Evolutionary conservation across 1,284 basidiomycete species (phyloP).

Genomic region (Pisolithus thermaeus): DNA sequence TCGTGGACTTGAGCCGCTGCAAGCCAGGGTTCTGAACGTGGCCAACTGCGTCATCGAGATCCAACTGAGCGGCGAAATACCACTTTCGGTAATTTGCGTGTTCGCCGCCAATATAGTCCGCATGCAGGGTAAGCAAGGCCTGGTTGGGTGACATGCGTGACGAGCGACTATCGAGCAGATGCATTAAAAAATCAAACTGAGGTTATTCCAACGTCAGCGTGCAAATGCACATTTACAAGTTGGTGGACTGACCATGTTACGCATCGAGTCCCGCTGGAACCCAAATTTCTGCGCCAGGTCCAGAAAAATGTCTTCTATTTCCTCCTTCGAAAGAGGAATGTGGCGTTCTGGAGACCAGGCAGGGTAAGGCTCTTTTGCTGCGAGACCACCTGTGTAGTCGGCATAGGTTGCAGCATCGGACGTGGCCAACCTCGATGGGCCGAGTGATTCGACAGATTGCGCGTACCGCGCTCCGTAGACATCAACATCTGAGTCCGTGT

Average conservation of each 20-base stretch:
- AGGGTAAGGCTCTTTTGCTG: slow-evolving; percentile 76
- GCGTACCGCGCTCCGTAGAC: slow-evolving; percentile 62
- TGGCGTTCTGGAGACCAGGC: slow-evolving; percentile 91
- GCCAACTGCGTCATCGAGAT: slow-evolving; percentile 97
- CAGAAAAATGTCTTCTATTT: slow-evolving; percentile 98
- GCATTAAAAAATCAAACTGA: slow-evolving; percentile 97
- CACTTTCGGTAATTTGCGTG: slow-evolving; percentile 97
- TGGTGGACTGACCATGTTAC: slow-evolving; percentile 68
- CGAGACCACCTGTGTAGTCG: slow-evolving; percentile 46
- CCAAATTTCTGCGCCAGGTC: slow-evolving; percentile 99
- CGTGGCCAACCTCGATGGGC: slow-evolving; percentile 49
- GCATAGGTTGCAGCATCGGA: slow-evolving; percentile 60
- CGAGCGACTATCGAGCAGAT: slow-evolving; percentile 91
- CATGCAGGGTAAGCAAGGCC: slow-evolving; percentile 91
- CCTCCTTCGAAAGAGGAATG: slow-evolving; percentile 96
- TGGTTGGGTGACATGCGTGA: slow-evolving; percentile 98
- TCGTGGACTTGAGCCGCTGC: slow-evolving; percentile 72
- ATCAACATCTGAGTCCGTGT: slow-evolving; percentile 74
- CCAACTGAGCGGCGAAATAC: slow-evolving; percentile 99
- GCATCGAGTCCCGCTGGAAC: slow-evolving; percentile 90
- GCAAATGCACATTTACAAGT: slow-evolving; percentile 1
- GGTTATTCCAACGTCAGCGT: slow-evolving; percentile 8
- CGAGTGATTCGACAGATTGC: slow-evolving; percentile 68
- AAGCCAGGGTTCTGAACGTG: slow-evolving; percentile 89
- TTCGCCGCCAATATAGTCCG: slow-evolving; percentile 98